Evolutionary conservation across 2,329 filamentous ascomycete genomes (phyloP).

Genomic region (Ascochyta viciae-villosae): DNA sequence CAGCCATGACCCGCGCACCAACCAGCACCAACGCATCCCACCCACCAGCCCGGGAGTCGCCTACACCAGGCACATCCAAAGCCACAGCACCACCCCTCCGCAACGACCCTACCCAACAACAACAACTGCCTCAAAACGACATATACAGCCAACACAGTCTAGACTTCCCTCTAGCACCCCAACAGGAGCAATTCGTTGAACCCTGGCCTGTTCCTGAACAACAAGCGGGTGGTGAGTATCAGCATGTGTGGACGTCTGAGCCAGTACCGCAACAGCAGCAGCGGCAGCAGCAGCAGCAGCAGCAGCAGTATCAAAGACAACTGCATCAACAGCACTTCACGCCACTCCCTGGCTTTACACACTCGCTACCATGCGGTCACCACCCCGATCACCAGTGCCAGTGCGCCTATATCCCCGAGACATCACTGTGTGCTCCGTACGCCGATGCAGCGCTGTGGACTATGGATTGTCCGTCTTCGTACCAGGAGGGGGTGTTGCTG

Average conservation of each 20-base stretch:
- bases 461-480: not conserved
- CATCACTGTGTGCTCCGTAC: not conserved
- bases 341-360: not conserved
- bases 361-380: not conserved
- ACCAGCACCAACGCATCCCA: not conserved
- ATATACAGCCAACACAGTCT: not conserved
- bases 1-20: conserved; percentile 3
- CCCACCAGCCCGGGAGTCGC: not conserved
- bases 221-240: no score
- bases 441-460: not conserved
- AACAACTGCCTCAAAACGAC: not conserved
- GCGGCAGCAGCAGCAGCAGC: not conserved
- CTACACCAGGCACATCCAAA: not conserved
- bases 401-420: not conserved
- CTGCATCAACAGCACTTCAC: not conserved
- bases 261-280: not conserved
- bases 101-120: not conserved
- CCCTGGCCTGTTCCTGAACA: no score
- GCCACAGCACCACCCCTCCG: not conserved
- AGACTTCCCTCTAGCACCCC: not conserved
- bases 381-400: not conserved
- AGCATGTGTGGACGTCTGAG: no score
- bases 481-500: not conserved
- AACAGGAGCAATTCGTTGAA: no score
- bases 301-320: no score